Base-by-base conservation (phyloP, 495 filamentous ascomycete genomes). In the Talaromyces ruber region DNA sequence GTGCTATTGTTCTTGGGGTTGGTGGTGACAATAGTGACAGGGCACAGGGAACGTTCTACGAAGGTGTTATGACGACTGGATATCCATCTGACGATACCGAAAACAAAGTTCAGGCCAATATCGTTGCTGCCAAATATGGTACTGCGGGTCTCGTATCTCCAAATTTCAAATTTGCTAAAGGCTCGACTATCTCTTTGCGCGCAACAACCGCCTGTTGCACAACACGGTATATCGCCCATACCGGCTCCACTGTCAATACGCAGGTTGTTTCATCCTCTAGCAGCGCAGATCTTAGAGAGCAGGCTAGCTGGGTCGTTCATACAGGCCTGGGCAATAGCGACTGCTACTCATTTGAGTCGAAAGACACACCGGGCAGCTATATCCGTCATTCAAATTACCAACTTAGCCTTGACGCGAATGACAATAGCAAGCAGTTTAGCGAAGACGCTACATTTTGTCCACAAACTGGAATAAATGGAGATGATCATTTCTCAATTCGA, bases 11-110 rank as follows among this genome's bases (percentile, higher is more conserved):
- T 64, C 82, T 84, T 30, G 81, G 81, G 32, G 83, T 82, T 58
- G 81, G 81, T 58, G 81, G 81, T 24, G 81, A 84, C 57, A 84
- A 85, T 71, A 84, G 81, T 61, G 66, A 66, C 56, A 60, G 76
- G 61, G 81, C 75, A n/a, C 81, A 85, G 68, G 82, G 82, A 43
- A 85, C 82, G 0, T 84, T 84, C 72, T 85, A 85, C 69, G 82
- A 85, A 67, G 82, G 82, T 43, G 82, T 78, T 2, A 82, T 85
- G 82, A 84, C 82, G 56, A 70, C 75, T 6, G 81, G 82, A 45
- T 85, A 82, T 65, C 82, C 82, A 3, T 75, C 81, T 24, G 81
- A 83, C 62, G 76, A 70, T 37, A 82, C 77, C 24, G 83, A 85
- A 67, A 71, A 76, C 70, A 61, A 72, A n/a, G 81, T 84, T 55